A percentile compares a stretch with the other conserved stretches of the same genome.
phyloP scores from a whole-genome alignment of 306 rosid genomes.

The Vicia faba region DNA sequence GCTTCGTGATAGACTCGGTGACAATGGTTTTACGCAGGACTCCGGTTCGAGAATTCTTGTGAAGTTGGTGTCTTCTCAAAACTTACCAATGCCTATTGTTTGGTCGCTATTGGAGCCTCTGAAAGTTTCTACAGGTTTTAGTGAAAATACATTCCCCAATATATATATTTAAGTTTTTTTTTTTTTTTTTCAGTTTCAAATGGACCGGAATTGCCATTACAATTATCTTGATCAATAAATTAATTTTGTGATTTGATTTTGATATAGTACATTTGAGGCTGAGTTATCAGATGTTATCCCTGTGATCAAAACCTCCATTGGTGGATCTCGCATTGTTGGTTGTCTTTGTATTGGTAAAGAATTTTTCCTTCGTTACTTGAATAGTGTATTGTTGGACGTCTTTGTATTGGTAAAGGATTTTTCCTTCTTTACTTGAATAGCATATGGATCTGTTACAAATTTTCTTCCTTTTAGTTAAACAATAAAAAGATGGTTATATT shows the following conservation, averaged over 20 bases:
- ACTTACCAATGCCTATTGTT: slow-evolving; percentile 84
- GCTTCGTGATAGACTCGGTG: not conserved
- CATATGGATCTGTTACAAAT: not conserved
- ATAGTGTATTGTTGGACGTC: too few species aligned
- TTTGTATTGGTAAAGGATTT: too few species aligned
- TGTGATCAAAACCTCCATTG: slow-evolving; percentile 72
- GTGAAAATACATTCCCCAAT: not conserved
- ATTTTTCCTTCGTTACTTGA: not conserved
- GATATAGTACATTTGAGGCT: slow-evolving; percentile 60
- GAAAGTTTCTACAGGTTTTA: slow-evolving; percentile 72
- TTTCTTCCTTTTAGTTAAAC: not conserved
- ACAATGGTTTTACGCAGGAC: slow-evolving; percentile 47
- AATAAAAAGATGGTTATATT: slow-evolving; percentile 8
- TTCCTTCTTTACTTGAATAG: too few species aligned
- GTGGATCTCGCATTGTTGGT: slow-evolving; percentile 77
- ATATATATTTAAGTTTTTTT: too few species aligned
- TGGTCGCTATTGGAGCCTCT: slow-evolving; percentile 89
- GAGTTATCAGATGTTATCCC: slow-evolving; percentile 78
- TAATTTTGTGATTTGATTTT: slow-evolving; percentile 2
- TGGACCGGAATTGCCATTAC: not conserved
- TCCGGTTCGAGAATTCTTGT: slow-evolving; percentile 81
- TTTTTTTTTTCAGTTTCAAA: slow-evolving; percentile 23
- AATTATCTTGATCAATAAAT: not conserved
- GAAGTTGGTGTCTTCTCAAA: slow-evolving; percentile 86
- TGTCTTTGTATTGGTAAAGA: slow-evolving; percentile 74